Percentiles rank a stretch among this genome's conserved stretches.
phyloP scores from a whole-genome alignment of 2,329 filamentous ascomycete genomes.

The Aureobasidium sp. region DNA sequence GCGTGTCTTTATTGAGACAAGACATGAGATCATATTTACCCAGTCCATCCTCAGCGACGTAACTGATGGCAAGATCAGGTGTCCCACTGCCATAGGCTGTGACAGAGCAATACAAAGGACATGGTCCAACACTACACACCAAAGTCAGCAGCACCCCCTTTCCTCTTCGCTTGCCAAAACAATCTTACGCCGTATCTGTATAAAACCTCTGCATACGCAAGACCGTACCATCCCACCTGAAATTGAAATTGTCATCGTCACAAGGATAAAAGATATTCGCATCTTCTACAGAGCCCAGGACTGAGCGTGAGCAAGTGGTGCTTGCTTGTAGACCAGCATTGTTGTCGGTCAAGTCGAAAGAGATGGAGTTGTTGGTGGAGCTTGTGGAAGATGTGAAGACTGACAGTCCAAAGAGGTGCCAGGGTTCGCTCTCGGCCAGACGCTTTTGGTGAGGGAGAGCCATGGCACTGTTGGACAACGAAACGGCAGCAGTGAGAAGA shows the following conservation, averaged over 20 bases:
- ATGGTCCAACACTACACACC: not conserved
- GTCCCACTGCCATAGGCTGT: not conserved
- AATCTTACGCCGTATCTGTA: constrained; percentile 19
- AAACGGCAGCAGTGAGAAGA: constrained; percentile 7
- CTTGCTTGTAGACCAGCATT: constrained; percentile 22
- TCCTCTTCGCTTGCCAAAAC: not conserved
- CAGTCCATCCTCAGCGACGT: not conserved
- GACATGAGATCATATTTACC: not conserved
- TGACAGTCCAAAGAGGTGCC: constrained; percentile 20
- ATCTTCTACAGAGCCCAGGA: constrained; percentile 14
- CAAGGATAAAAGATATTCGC: constrained; percentile 19
- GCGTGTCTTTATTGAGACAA: no score
- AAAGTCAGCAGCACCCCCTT: not conserved
- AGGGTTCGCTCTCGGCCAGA: constrained; percentile 18
- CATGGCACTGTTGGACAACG: not conserved
- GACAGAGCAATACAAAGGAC: not conserved
- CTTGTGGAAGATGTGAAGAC: constrained; percentile 17
- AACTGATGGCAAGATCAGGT: not conserved
- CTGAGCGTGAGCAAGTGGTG: constrained; percentile 19
- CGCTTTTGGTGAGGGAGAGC: constrained; percentile 14
- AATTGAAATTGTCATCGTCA: constrained; percentile 18
- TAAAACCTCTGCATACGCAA: constrained; percentile 20
- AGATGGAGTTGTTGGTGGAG: constrained; percentile 16
- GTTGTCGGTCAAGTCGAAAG: constrained; percentile 22
- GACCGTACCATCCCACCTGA: constrained; percentile 17